Evolutionary conservation across 768 basidiomycete genomes (phyloP), one percentile per base, ranked within the genome.

Genomic region (Hortiboletus flavorubellus): DNA sequence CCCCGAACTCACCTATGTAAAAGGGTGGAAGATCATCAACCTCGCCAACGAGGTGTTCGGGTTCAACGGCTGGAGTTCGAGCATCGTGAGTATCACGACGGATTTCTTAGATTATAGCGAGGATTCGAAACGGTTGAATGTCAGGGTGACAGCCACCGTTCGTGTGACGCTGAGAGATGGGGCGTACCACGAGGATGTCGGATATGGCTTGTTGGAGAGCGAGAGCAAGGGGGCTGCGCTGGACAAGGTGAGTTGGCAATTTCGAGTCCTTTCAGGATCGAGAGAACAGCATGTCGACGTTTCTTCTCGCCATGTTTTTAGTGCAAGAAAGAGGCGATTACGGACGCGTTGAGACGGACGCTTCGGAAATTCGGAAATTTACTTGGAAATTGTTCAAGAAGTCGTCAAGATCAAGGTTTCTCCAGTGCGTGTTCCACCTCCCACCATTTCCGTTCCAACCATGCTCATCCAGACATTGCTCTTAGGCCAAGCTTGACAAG

Each of bases 321-420:
- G 97, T 93, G 91, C 68, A 98, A 98, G 79, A 99, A 99, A 63
- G 97, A 98, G 68, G 95, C 97, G 2, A 87, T 98, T 0, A 99
- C 97, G 0, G 97, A 99, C 62, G 96, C 81, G 0, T 74, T 96
- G 51, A 99, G 98, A 72, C 86, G 96, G 33, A 84, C 93, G 1
- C 78, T 99, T 9, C 80, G 93, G 26, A 92, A 85, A 59, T 99
- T 98, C 67, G 97, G 97, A 38, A 97, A 95, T 68, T 75, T 98
- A 3, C 78, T 98, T 15, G 97, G 97, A 1, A 96, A 97, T 64
- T 99, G 97, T 71, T 0, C 80, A 87, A 46, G 89, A 95, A 66
- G 78, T 99, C 9, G 75, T 82, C 39, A 96, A 95, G 73, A 87
- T 98, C 60, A 96, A 92, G 68, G 84, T 91, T 1, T 80, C 82